Evolutionary conservation across 768 basidiomycete genomes (phyloP).

Genomic region (Pleurotus giganteus): DNA sequence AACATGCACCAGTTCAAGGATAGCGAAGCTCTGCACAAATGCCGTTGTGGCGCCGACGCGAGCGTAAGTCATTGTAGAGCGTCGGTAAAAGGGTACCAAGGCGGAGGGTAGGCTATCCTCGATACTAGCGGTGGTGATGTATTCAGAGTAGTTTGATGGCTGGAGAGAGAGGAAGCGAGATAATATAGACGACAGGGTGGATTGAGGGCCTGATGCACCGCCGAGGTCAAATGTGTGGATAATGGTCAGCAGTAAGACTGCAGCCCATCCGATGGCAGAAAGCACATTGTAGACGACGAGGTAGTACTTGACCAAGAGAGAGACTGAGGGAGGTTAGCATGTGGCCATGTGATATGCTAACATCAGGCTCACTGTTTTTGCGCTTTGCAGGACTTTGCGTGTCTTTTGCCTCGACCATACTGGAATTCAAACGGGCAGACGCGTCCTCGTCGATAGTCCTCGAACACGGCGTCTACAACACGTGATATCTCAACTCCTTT

Average conservation of each 20-base stretch:
- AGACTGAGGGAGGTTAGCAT: background rate
- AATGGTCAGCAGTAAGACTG: conserved; percentile 59
- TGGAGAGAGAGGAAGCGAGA: conserved; percentile 33
- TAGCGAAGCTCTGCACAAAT: conserved; percentile 80
- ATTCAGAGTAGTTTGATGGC: conserved; percentile 28
- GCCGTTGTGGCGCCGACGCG: conserved; percentile 61
- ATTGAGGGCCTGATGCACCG: conserved; percentile 28
- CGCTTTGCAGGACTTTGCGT: too few relatives aligned
- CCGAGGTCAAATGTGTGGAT: conserved; percentile 47
- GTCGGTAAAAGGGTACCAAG: conserved; percentile 42
- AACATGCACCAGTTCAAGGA: conserved; percentile 83
- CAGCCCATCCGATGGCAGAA: conserved; percentile 74
- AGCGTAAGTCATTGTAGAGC: conserved; percentile 56
- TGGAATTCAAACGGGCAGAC: too few relatives aligned
- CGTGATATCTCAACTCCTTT: too few relatives aligned
- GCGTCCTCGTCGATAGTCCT: too few relatives aligned
- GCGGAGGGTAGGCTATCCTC: conserved; percentile 36
- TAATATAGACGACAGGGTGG: conserved; percentile 36
- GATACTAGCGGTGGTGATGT: conserved; percentile 21
- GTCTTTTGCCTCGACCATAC: too few relatives aligned
- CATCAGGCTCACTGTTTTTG: too few relatives aligned
- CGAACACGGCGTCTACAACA: too few relatives aligned
- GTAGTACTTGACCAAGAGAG: conserved; percentile 48
- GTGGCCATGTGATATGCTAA: background rate
- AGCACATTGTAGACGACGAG: conserved; percentile 76